Evolutionary conservation across 768 basidiomycete genomes (phyloP).

Genomic region (Cystobasidium onofrii): DNA sequence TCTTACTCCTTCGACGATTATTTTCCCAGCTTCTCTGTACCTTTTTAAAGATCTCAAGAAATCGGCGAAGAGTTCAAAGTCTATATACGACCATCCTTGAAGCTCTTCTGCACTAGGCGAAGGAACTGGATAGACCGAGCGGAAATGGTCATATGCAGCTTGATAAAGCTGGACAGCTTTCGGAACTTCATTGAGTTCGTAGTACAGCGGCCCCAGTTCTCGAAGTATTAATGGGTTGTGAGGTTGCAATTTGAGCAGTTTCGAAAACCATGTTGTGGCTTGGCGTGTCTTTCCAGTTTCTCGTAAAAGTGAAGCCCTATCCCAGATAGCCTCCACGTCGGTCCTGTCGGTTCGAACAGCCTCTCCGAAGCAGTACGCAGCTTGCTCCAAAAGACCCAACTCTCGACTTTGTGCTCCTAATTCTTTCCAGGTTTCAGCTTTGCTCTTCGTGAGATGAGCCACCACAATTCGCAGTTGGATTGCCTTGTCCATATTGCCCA

Average conservation of each 20-base stretch:
- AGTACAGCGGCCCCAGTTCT: conserved; percentile 67
- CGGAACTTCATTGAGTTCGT: conserved; percentile 61
- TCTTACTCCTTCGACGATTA: conserved; percentile 65
- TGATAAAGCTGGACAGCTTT: conserved; percentile 63
- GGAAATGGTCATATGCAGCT: conserved; percentile 60
- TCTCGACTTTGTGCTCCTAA: conserved; percentile 49
- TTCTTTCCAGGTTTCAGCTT: conserved; percentile 73
- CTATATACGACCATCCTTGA: conserved; percentile 55
- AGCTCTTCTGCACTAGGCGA: conserved; percentile 45
- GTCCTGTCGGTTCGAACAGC: conserved; percentile 66
- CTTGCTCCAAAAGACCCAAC: conserved; percentile 69
- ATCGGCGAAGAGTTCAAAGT: conserved; percentile 77
- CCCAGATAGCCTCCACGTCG: conserved; percentile 81
- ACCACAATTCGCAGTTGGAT: conserved; percentile 80
- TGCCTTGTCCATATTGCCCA: conserved; percentile 60
- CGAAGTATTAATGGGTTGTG: conserved; percentile 70
- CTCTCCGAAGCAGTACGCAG: conserved; percentile 83
- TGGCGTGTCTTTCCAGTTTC: conserved; percentile 61
- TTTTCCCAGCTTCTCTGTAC: conserved; percentile 59
- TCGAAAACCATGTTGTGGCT: conserved; percentile 60
- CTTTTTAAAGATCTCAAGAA: conserved; percentile 65
- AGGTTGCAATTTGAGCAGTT: conserved; percentile 65
- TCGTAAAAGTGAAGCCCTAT: conserved; percentile 71
- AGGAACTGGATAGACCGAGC: conserved; percentile 51
- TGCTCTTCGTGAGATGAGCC: conserved; percentile 71